Evolutionary conservation across 2,329 filamentous ascomycete genomes (phyloP), one percentile per base, ranked within the genome.

Genomic region (Colletotrichum somersetense): DNA sequence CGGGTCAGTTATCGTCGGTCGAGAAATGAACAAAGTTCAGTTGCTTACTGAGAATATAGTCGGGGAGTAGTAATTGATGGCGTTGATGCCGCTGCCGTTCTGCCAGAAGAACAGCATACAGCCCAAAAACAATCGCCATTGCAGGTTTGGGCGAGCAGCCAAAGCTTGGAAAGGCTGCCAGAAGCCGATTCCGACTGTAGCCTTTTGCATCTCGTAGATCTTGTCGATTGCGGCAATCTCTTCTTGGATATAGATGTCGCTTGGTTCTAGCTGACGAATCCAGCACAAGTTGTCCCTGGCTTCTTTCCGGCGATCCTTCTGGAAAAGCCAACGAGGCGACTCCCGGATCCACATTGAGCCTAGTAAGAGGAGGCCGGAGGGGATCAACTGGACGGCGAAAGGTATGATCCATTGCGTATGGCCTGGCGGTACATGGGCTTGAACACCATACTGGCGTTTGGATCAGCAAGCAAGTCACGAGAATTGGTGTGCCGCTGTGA

Each of bases 81-180:
- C 89, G 76, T 92, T 92, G 78, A 90, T 91, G 1, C 91, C 91
- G 0, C 85, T 87, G 8, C 89, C 88, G 73, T 92, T 92, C 78
- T 92, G 91, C 86, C 88, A 92, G 74, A 92, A 84, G 84, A 92
- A 91, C 18, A 93, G 83, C 76, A 90, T 87, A 33, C 88, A 87
- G 62, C 90, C 90, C 23, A 92, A 83, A 77, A 91, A 87, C 74
- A 92, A 86, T 55, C 90, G 86, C 79, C 87, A 90, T 68, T 86
- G 84, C 56, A 90, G 83, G 74, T 84, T 84, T 71, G 82, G 85
- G 77, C 84, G 83, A 42, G 78, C 79, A 70, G 77, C 80, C 46
- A 85, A 83, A n/a, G 86, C 84, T 72, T 84, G 79, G 82, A 90
- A 89, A 0, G 88, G 87, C 75, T 87, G 85, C 87, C 87, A 90